Base-by-base conservation (phyloP, 176 grass and related monocot genomes). In the Melocanna baccifera region DNA sequence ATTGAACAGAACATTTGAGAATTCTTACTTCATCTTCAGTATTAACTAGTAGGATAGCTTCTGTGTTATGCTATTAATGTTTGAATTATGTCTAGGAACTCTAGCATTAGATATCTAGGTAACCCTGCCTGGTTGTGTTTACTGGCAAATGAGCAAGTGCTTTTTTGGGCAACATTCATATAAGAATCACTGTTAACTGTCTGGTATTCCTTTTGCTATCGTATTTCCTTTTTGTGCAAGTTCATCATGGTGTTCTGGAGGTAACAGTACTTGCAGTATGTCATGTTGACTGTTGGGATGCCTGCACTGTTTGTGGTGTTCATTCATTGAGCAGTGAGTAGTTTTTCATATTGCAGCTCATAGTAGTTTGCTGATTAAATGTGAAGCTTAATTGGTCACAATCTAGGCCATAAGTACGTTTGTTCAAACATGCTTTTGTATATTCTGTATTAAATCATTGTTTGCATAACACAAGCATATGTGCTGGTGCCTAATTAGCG, bases 11-110 rank as follows among this genome's bases (percentile, higher is more conserved):
- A 14, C 58, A 62, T 13, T 53, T 62, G 29, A 40, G 37, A 64
- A 10, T n/a, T 37, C 25, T 59, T 25, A 48, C 46, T 84, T 69
- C 30, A 66, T 73, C 8, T 80, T 73, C 68, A 72, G 51, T 65
- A 53, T 63, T 69, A 16, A 55, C 42, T 23, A 78, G 20, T 74
- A 66, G 8, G 57, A 36, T 66, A 73, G 26, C 58, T 74, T 81
- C 25, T 37, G 51, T 34, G 71, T 57, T 58, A 52, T 74, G 32
- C 13, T 66, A 57, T 10, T 40, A 46, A 9, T 81, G 34, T 37
- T 28, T 39, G 19, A 66, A 67, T 73, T 37, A 10, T 0, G 4
- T 79, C 18, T 56, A 73, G 14, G 13, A 73, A 40, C 19, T 29
- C 4, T 65, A 46, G 55, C 37, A 45, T 72, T 46, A 26, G 18